Evolutionary conservation across 139 green algal species (phyloP).

Genomic region (Chlamydomonas sp.): DNA sequence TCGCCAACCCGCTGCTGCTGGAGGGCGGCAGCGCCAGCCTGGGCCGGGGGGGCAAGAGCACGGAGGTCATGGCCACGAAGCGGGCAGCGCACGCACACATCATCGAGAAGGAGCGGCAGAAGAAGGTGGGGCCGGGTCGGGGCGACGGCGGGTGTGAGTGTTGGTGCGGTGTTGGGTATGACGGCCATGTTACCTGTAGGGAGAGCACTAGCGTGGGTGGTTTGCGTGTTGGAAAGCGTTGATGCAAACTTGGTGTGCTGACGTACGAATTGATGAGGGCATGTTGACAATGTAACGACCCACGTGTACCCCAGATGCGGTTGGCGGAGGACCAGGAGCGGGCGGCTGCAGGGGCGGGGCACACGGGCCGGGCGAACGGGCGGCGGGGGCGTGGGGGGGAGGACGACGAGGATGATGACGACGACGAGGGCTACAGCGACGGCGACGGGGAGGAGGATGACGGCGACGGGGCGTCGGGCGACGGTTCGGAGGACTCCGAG

Average conservation of each 20-base stretch:
- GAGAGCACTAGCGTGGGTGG: too few relatives aligned
- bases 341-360: neutral
- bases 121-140: conserved; percentile 23
- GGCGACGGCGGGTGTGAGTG: too few relatives aligned
- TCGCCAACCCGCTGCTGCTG: conserved; percentile 39
- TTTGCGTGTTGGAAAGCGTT: too few relatives aligned
- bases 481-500: neutral
- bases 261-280: too few relatives aligned
- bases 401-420: conserved; percentile 26
- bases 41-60: conserved; percentile 44
- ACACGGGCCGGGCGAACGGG: neutral
- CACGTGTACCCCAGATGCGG: neutral
- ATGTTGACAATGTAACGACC: too few relatives aligned
- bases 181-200: too few relatives aligned
- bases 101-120: conserved; percentile 62
- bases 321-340: conserved; percentile 11
- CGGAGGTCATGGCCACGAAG: conserved; percentile 83
- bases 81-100: conserved; percentile 60
- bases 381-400: neutral
- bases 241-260: too few relatives aligned
- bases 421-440: neutral
- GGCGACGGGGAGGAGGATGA: conserved; percentile 4
- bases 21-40: conserved; percentile 30
- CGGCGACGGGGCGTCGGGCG: neutral
- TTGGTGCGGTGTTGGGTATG: too few relatives aligned